Base-by-base conservation (phyloP, 2,329 filamentous ascomycete species). In the Exophiala mesophila region DNA sequence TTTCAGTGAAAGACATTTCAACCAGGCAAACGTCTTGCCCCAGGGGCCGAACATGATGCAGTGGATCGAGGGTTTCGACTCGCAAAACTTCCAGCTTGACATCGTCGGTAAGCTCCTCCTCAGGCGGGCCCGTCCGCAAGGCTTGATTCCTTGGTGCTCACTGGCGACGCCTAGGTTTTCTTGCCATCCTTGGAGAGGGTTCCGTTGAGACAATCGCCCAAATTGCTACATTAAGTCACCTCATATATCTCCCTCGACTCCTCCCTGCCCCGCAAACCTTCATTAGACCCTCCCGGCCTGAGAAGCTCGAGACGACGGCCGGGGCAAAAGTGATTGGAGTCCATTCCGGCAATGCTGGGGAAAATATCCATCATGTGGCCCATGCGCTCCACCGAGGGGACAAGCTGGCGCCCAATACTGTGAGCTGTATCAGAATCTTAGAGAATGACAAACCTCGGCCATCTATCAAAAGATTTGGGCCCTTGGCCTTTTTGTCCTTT, bases 151-250 rank as follows among this genome's bases (percentile, higher is more conserved):
- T 17, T 10, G 10, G 8, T 17, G n/a, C n/a, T n/a, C n/a, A n/a
- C n/a, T 3, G 12, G 8, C 5, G 16, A 9, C 19, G 17, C 3
- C 19, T 21, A 56, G 54, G 54, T 52, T 74, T 74, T 55, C 67
- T 75, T n/a, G 71, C 71, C 44, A 70, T 75, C 48, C 58, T 74
- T 19, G 71, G 71, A 33, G 71, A 74, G 57, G 69, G 70, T 59
- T 71, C 66, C 35, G 65, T 74, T 16, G 59, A 69, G 5, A 66
- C 69, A 30, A 73, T 71, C 49, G 69, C 71, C 13, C 69, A 73
- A 54, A 69, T 74, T 16, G 65, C 69, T 4, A 70, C 70, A 0
- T 61, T 74, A 4, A 73, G 71, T 8, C 62, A 57, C 55, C 68
- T 71, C 55, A 69, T 70, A 49, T 72, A 68, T 47, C 57, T 74